These are phyloP conservation scores for Chlamydomonas schloesseri DNA, from an alignment of 139 green algal species.

Conservation along the genomic window DNA sequence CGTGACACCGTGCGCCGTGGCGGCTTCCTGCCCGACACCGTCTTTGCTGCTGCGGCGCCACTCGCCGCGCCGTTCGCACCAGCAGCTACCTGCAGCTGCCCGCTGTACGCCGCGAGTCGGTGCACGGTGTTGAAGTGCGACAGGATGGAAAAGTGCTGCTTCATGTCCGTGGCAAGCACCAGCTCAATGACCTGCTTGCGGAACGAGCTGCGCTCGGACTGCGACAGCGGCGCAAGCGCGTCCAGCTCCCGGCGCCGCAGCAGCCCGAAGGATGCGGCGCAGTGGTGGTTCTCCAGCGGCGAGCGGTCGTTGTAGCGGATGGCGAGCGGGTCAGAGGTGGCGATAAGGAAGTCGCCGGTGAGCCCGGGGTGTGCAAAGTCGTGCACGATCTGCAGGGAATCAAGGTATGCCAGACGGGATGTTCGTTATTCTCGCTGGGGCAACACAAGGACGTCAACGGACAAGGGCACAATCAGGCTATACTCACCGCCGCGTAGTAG, in stretches of 20 bases:
- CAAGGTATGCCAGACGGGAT: too few species aligned
- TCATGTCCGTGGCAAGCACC: slow-evolving; percentile 71
- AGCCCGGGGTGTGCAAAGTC: slow-evolving; percentile 58
- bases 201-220: background rate
- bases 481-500: slow-evolving; percentile 55
- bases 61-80: background rate
- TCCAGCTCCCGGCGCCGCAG: slow-evolving; percentile 30
- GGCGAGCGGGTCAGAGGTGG: slow-evolving; percentile 46
- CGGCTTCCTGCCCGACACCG: too few species aligned
- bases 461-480: background rate
- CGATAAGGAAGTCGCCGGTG: slow-evolving; percentile 68
- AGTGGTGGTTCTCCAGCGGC: slow-evolving; percentile 59
- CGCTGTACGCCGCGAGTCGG: slow-evolving; percentile 22
- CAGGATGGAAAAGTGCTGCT: slow-evolving; percentile 66
- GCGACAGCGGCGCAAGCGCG: slow-evolving; percentile 9
- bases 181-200: slow-evolving; percentile 57
- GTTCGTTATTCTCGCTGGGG: too few species aligned
- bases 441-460: too few species aligned
- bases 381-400: slow-evolving; percentile 36
- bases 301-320: slow-evolving; percentile 67
- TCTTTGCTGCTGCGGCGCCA: background rate
- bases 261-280: slow-evolving; percentile 46
- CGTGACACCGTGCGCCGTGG: too few species aligned
- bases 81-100: background rate
- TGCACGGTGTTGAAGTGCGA: slow-evolving; percentile 67